Percentiles rank a stretch among this genome's conserved stretches.
These are phyloP conservation scores for Cladosporium oxysporum DNA, from an alignment of 2,329 filamentous ascomycete genomes.

Conservation along the genomic window DNA sequence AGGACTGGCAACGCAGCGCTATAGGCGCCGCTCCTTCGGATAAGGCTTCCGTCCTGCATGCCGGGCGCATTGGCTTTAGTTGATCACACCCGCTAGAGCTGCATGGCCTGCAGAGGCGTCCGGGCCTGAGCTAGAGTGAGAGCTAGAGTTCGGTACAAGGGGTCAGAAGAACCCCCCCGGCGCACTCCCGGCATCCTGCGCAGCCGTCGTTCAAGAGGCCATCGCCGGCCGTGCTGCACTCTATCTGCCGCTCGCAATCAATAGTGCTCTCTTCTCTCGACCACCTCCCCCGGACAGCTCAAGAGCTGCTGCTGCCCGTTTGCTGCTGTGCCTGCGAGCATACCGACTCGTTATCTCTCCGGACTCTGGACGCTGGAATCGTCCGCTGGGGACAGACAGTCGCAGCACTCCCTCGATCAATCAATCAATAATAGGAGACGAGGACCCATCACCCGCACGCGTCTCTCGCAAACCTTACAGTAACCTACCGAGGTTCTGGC, in stretches of 20 bases:
- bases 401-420: neutral
- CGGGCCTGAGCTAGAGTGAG: constrained; percentile 8
- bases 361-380: constrained; percentile 20
- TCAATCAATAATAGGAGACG: neutral
- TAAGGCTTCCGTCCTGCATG: constrained; percentile 7
- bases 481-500: neutral
- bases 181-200: neutral
- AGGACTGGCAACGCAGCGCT: neutral
- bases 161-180: constrained; percentile 2
- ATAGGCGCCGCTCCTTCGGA: constrained; percentile 17
- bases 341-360: neutral
- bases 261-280: constrained; percentile 13
- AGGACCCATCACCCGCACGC: neutral
- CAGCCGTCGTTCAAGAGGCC: constrained; percentile 14
- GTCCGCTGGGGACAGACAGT: constrained; percentile 3
- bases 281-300: constrained; percentile 10
- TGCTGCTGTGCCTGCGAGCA: constrained; percentile 18
- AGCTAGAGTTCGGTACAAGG: constrained; percentile 9
- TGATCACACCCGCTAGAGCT: constrained; percentile 18
- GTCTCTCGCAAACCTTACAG: neutral
- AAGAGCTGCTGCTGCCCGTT: constrained; percentile 12
- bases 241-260: constrained; percentile 8
- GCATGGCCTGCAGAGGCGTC: constrained; percentile 19
- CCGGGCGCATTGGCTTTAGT: constrained; percentile 3
- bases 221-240: constrained; percentile 7